Conservation (phyloP, 306 rosid species). For the Adenanthera pavonina region DNA sequence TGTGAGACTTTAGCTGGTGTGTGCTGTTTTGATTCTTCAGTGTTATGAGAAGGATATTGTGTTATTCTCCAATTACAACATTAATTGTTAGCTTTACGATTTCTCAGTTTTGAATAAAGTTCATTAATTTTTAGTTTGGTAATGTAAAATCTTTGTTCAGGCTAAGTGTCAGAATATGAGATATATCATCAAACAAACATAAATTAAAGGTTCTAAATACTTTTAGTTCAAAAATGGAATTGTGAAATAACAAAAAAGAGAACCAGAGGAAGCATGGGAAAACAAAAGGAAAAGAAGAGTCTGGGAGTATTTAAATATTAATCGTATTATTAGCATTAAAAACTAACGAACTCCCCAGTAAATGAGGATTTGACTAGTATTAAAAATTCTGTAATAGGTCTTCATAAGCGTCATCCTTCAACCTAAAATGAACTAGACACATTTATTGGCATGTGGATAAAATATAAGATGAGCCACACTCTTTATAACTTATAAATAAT, state of each 20-base stretch:
- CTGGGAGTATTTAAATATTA: neutral
- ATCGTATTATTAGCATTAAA: neutral
- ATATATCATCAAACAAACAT: neutral
- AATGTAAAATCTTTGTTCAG: neutral
- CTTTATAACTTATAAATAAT: too few species aligned
- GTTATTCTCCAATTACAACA: slow-evolving; percentile 31
- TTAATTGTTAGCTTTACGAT: slow-evolving; percentile 37
- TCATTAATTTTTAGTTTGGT: slow-evolving; percentile 35
- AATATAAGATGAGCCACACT: too few species aligned
- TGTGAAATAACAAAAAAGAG: neutral
- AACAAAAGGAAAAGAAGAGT: neutral
- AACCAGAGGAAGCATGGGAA: neutral
- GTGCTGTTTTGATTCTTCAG: slow-evolving; percentile 35
- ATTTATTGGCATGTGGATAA: too few species aligned
- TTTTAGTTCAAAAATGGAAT: neutral
- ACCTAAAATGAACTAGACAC: neutral
- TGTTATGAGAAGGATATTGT: slow-evolving; percentile 36
- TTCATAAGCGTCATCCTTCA: neutral
- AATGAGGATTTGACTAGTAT: neutral
- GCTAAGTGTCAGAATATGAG: neutral
- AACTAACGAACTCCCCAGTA: too few species aligned
- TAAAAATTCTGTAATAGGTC: neutral
- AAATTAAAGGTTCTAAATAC: neutral
- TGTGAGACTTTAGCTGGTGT: slow-evolving; percentile 39
- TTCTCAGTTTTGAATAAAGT: slow-evolving; percentile 31